phyloP scores from a whole-genome alignment of 2,329 filamentous ascomycete species.

The Hirsutella thompsonii region DNA sequence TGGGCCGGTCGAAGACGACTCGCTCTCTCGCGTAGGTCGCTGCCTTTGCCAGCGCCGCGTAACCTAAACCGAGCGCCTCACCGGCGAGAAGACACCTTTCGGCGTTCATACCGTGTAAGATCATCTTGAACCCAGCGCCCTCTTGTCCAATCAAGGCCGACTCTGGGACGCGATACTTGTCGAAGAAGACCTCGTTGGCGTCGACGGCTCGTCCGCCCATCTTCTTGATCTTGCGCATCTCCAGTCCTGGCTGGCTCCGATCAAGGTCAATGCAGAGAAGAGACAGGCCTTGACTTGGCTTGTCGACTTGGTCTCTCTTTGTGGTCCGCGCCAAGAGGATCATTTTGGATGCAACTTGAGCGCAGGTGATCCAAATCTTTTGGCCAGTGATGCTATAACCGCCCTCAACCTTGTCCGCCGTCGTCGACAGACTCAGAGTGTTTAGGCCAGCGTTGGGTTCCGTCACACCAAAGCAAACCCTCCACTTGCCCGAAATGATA shows the following conservation, averaged over 20 bases:
- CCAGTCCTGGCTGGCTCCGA: conserved; percentile 41
- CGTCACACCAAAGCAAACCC: conserved; percentile 75
- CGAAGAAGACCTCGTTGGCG: conserved; percentile 81
- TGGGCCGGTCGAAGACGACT: conserved; percentile 50
- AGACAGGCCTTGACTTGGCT: conserved; percentile 62
- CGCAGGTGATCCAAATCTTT: conserved; percentile 84
- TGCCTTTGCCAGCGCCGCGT: conserved; percentile 52
- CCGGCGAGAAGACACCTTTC: conserved; percentile 65
- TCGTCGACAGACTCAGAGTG: conserved; percentile 57
- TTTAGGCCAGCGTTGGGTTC: conserved; percentile 73
- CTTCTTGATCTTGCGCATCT: conserved; percentile 63
- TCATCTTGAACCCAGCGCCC: conserved; percentile 65
- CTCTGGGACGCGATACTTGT: conserved; percentile 56
- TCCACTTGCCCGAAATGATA: conserved; percentile 58
- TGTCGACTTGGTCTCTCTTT: conserved; percentile 50
- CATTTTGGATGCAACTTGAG: conserved; percentile 74
- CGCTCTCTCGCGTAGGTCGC: conserved; percentile 53
- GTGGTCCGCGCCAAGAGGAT: conserved; percentile 69
- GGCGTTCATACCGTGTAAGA: conserved; percentile 70
- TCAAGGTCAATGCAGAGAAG: conserved; percentile 74
- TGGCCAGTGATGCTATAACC: conserved; percentile 60
- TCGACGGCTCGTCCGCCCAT: conserved; percentile 78
- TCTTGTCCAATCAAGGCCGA: conserved; percentile 57
- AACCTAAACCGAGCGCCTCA: conserved; percentile 69
- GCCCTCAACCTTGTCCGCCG: conserved; percentile 39